Base-by-base conservation (phyloP, 495 filamentous ascomycete species). In the Podospora comata region DNA sequence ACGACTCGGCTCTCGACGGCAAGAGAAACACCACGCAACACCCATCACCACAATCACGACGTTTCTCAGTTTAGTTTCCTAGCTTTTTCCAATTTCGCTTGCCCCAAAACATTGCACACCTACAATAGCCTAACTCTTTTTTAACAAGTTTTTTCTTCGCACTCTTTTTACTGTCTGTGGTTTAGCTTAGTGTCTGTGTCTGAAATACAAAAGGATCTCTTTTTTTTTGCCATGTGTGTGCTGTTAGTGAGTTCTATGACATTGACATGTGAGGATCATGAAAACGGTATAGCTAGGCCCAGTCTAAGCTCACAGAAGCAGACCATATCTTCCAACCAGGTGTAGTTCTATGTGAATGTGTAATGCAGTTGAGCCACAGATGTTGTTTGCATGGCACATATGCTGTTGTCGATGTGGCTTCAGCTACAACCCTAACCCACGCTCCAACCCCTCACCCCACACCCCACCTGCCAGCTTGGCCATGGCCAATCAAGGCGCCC, bases 181-280 rank as follows among this genome's bases (percentile, higher is more conserved):
- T 66, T 66, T 68, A 68, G 66, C 64, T 68, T 68, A 68, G 64
- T 71, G 62, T 71, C 54, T 71, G 64, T 71, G 64, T 71, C 54
- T 68, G 65, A 67, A 64, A 68, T 65, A 71, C 68, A 71, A 68
- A 68, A 67, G 34, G 60, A 34, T 57, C 18, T 64, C 54, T 55
- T 60, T 58, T 65, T 62, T 62, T 27, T 53, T 28, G 32, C 16
- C 0, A 32, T 67, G 19, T 30, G 16, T 23, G 59, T 32, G 30
- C 23, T 32, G 30, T 32, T 32, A 32, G 30, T 32, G 30, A 32
- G 30, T 32, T 7, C 7, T 32, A 1, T 32, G 30, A 32, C 30
- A 32, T 32, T 32, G 30, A 4, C 7, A 7, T 32, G 30, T 7
- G 7, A 32, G 4, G 4, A 32, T 32, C 4, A 32, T 32, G 30